Conservation (phyloP, 768 basidiomycete species). For the Ephemerocybe angulata region DNA sequence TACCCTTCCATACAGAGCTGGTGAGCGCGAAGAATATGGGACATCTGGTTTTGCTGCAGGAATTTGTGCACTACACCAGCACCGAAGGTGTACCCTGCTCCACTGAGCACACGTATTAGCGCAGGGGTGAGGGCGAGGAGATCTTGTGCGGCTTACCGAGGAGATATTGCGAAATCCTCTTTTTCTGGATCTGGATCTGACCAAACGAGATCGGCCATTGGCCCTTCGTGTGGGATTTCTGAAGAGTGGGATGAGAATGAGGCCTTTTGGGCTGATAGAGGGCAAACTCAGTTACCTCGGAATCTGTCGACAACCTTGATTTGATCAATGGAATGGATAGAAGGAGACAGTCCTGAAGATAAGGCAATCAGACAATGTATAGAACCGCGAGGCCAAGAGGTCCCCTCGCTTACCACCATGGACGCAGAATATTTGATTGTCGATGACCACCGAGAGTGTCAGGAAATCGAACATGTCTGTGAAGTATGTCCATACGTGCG, state of each 20-base stretch:
- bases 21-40: slow-evolving; percentile 95
- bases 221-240: slow-evolving; percentile 99
- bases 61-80: slow-evolving; percentile 98
- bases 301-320: slow-evolving; percentile 99
- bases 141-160: slow-evolving; percentile 57
- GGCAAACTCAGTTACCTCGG: slow-evolving; percentile 53
- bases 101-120: slow-evolving; percentile 47
- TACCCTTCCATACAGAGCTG: slow-evolving; percentile 99
- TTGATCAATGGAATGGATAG: slow-evolving; percentile 98
- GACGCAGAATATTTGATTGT: slow-evolving; percentile 98
- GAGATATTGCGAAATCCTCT: slow-evolving; percentile 98
- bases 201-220: slow-evolving; percentile 99
- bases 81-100: slow-evolving; percentile 98
- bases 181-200: slow-evolving; percentile 99
- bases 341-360: slow-evolving; percentile 92
- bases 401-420: slow-evolving; percentile 72
- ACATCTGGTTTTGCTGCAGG: slow-evolving; percentile 92
- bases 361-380: slow-evolving; percentile 13
- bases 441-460: slow-evolving; percentile 95
- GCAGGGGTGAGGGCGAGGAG: slow-evolving; percentile 12
- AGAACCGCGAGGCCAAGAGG: slow-evolving; percentile 5
- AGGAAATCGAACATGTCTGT: slow-evolving; percentile 99
- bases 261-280: not conserved
- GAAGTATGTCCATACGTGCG: slow-evolving; percentile 98
- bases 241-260: not conserved